Base-by-base conservation (phyloP, 345 rosid species). In the Hibiscus syriacus region DNA sequence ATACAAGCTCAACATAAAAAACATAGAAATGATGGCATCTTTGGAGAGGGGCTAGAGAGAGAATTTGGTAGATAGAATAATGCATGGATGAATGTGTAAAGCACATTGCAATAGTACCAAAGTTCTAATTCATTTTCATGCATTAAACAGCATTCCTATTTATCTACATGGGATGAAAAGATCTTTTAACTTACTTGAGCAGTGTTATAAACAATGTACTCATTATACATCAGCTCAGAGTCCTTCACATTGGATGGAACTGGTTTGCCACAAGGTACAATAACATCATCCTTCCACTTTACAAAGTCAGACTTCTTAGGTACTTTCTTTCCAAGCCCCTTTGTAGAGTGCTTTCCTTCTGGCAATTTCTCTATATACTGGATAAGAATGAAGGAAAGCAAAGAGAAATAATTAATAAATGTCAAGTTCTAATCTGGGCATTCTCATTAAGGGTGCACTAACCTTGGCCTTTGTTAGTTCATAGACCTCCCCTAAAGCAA, bases 241-340 rank as follows among this genome's bases (percentile, higher is more conserved):
- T 84, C 85, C 78, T 66, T 89, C 65, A 81, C 82, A 63, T 70
- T 89, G 1, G 96, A 89, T 39, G 91, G 8, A 67, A 89, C 89
- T 55, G 95, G 99, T 80, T 89, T 91, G 67, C 99, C 99, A 63
- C 96, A 86, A 58, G 97, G 99, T 67, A 94, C 89, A 53, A 77
- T 77, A 29, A 94, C 83, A 68, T 86, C 95, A 77, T 89, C 84
- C 81, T 82, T 86, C 98, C 96, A 94, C 79, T 82, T 87, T 19
- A 80, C 81, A 76, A 82, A 89, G 36, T 85, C 98, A 1, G 96
- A 80, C n/a, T 80, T 86, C 72, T 76, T 76, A 3, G 99, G 98
- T 53, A 89, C 84, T 38, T 80, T 83, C 85, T 91, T 91, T 43
- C 99, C 96, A 39, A 89, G 90, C 55, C 98, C 99, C 80, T 91